Conservation (phyloP, 2,329 filamentous ascomycete species). For the Cadophora sp. region DNA sequence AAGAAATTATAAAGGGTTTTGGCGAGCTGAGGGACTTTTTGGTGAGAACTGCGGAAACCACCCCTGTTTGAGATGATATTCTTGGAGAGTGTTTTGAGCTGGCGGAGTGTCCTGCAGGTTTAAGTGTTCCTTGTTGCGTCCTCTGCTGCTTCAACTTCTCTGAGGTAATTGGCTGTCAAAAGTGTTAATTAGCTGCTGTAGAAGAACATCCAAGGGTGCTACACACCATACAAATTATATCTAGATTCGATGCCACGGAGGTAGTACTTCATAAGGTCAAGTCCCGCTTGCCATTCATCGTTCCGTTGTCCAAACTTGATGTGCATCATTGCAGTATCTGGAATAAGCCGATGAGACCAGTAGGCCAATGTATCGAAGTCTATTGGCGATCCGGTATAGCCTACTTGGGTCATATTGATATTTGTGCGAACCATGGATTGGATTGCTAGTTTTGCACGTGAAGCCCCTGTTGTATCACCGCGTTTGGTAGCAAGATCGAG, state of each 20-base stretch:
- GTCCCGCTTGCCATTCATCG: conserved; percentile 23
- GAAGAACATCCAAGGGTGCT: neutral
- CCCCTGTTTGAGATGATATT: neutral
- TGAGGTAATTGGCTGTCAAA: conserved; percentile 14
- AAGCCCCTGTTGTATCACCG: conserved; percentile 1
- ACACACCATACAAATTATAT: conserved; percentile 25
- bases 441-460: conserved; percentile 20
- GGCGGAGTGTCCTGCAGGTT: neutral
- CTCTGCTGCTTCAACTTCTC: conserved; percentile 20
- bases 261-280: conserved; percentile 29
- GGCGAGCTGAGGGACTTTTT: conserved; percentile 28
- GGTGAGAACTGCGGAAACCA: neutral
- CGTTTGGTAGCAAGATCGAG: conserved; percentile 13
- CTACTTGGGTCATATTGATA: conserved; percentile 15
- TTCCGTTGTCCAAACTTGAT: conserved; percentile 28
- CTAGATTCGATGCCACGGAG: conserved; percentile 27
- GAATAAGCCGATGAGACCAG: conserved; percentile 27
- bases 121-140: neutral
- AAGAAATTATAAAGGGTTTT: conserved; percentile 30
- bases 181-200: neutral
- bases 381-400: conserved; percentile 21
- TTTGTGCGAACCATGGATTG: conserved; percentile 24
- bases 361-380: conserved; percentile 28
- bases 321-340: conserved; percentile 21
- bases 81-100: neutral